Conservation (phyloP, 371 early-diverging fungal genomes). For the Gilbertella persicaria region DNA sequence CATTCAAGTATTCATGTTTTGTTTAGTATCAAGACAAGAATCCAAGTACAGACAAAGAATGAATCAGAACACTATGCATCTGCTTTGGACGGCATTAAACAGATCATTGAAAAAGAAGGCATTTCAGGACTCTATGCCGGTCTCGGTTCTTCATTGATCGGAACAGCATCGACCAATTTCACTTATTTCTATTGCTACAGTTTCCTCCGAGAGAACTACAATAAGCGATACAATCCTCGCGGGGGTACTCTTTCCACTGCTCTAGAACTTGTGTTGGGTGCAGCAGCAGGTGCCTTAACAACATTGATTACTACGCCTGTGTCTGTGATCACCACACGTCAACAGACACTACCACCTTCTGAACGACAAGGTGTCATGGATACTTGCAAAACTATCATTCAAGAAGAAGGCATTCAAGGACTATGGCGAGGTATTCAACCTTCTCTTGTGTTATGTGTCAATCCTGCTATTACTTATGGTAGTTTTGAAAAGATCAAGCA, state of each 20-base stretch:
- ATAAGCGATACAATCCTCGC: slow-evolving; percentile 35
- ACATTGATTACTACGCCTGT: slow-evolving; percentile 93
- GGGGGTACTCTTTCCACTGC: slow-evolving; percentile 55
- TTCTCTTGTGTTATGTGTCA: slow-evolving; percentile 87
- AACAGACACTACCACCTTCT: slow-evolving; percentile 62
- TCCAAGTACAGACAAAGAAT: slow-evolving; percentile 83
- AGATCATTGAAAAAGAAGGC: slow-evolving; percentile 85
- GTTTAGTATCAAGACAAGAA: slow-evolving; percentile 86
- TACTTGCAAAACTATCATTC: slow-evolving; percentile 72
- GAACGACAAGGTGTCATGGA: slow-evolving; percentile 58
- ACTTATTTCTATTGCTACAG: slow-evolving; percentile 96
- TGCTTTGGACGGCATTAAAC: slow-evolving; percentile 77
- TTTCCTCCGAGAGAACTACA: slow-evolving; percentile 66
- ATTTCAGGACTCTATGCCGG: slow-evolving; percentile 92
- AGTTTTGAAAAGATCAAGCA: slow-evolving; percentile 91
- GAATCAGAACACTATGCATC: slow-evolving; percentile 59
- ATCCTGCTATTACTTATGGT: slow-evolving; percentile 98
- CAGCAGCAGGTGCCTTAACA: slow-evolving; percentile 87
- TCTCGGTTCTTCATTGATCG: slow-evolving; percentile 82
- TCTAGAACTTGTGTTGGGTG: slow-evolving; percentile 88
- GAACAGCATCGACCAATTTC: slow-evolving; percentile 88
- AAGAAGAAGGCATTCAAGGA: slow-evolving; percentile 83
- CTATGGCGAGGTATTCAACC: slow-evolving; percentile 91
- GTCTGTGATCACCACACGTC: slow-evolving; percentile 84
- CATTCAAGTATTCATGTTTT: neutral